Evolutionary conservation across 2,329 filamentous ascomycete species (phyloP).

Genomic region (Exophiala sp.): DNA sequence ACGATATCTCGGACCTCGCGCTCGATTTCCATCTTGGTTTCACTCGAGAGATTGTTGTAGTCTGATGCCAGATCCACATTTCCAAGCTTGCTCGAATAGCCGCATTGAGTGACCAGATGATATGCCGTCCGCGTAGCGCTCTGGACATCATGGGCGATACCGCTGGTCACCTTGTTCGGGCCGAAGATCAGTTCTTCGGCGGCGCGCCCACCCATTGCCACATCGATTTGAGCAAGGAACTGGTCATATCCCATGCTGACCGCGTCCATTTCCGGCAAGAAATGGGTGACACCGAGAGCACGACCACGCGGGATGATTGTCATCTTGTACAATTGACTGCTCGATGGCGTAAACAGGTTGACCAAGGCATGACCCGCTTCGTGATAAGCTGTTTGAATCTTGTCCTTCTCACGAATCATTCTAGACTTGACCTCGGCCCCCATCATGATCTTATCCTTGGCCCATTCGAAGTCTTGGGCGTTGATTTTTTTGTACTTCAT

Average conservation of each 20-base stretch:
- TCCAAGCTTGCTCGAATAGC: conserved; percentile 82
- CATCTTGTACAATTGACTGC: conserved; percentile 85
- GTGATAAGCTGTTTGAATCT: conserved; percentile 82
- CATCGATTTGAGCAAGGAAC: conserved; percentile 71
- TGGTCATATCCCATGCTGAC: conserved; percentile 83
- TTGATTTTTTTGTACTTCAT: conserved; percentile 69
- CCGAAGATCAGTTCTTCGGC: conserved; percentile 88
- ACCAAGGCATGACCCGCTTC: conserved; percentile 94
- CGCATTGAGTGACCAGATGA: conserved; percentile 78
- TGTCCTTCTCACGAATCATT: conserved; percentile 87
- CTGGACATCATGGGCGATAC: conserved; percentile 76
- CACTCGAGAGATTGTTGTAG: conserved; percentile 73
- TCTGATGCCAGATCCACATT: conserved; percentile 81
- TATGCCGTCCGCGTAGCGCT: conserved; percentile 76
- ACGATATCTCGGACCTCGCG: conserved; percentile 78
- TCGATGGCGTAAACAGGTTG: conserved; percentile 70
- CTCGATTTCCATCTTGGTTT: conserved; percentile 83
- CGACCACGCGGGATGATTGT: conserved; percentile 90
- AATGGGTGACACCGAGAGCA: conserved; percentile 78
- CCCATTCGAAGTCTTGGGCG: conserved; percentile 86
- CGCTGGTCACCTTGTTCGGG: conserved; percentile 82
- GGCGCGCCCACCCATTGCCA: conserved; percentile 78
- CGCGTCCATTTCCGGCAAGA: conserved; percentile 75
- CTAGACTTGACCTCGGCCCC: conserved; percentile 86
- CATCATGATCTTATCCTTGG: conserved; percentile 97